Conservation (phyloP, 2,329 filamentous ascomycete genomes). For the Meredithiella fracta region DNA sequence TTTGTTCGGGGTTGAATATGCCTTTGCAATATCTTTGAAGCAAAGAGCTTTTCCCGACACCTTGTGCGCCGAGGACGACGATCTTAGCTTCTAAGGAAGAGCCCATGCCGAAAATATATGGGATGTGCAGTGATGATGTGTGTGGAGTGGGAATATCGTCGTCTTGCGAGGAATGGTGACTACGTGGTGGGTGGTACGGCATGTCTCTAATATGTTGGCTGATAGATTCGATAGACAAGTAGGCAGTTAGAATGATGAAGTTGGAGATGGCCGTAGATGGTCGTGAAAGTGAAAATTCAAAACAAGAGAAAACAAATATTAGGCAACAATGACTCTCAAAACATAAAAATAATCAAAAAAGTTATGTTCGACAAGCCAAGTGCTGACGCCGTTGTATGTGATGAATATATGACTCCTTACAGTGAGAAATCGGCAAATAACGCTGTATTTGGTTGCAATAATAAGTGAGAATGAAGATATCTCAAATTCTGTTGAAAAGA, state of each 20-base stretch:
- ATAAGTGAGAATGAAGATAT: no score
- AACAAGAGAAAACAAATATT: neutral
- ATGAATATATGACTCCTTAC: neutral
- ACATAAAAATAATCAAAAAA: neutral
- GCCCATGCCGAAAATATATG: constrained; percentile 18
- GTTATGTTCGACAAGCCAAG: neutral
- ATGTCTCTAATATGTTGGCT: neutral
- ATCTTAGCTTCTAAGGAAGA: constrained; percentile 66
- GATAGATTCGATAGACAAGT: neutral
- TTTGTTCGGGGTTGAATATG: constrained; percentile 47
- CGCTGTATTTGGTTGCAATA: neutral
- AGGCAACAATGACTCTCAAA: neutral
- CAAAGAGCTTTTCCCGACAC: constrained; percentile 64
- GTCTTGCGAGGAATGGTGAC: neutral
- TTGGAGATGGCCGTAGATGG: neutral
- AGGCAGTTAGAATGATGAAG: neutral
- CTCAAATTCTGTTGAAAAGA: no score
- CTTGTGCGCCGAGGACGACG: constrained; percentile 63
- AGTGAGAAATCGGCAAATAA: neutral
- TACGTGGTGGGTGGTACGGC: neutral
- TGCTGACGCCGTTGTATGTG: neutral
- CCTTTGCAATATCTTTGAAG: constrained; percentile 63
- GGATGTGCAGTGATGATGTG: neutral
- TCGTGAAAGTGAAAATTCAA: neutral
- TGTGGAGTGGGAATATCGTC: neutral